Conservation (phyloP, 192 early-diverging fungal genomes). For the Coemansia sp. region DNA sequence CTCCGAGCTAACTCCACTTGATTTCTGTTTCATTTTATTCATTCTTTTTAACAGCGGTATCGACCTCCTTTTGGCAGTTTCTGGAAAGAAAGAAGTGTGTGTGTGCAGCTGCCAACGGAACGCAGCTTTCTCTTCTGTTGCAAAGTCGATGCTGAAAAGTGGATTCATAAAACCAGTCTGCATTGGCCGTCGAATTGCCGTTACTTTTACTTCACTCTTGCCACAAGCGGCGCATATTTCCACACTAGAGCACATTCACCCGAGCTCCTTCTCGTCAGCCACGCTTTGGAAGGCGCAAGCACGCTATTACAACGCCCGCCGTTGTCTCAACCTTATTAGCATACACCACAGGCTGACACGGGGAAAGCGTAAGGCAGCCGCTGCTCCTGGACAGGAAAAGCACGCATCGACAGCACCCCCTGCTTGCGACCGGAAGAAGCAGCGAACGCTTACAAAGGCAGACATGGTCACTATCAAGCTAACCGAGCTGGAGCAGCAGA, state of each 20-base stretch:
- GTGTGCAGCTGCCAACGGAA: background rate
- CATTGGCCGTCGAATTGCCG: background rate
- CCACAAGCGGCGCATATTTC: background rate
- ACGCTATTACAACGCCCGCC: too few relatives aligned
- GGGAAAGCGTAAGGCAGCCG: background rate
- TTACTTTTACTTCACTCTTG: background rate
- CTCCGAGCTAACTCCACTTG: too few relatives aligned
- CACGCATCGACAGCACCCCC: background rate
- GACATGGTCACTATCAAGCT: slow-evolving; percentile 51
- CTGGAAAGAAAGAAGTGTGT: too few relatives aligned
- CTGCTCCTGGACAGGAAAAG: background rate
- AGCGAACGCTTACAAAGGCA: background rate
- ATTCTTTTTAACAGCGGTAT: too few relatives aligned
- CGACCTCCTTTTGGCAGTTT: too few relatives aligned
- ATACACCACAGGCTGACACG: background rate
- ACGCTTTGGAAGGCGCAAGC: too few relatives aligned
- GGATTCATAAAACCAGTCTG: background rate
- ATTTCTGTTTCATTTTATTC: too few relatives aligned
- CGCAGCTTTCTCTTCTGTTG: background rate
- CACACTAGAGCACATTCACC: background rate
- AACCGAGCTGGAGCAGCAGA: slow-evolving; percentile 61
- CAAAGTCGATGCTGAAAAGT: background rate
- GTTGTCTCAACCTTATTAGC: too few relatives aligned
- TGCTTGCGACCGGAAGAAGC: background rate
- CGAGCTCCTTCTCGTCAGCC: too few relatives aligned